These are phyloP conservation scores for Sporothrix pseudoabietina DNA, from an alignment of 2,329 filamentous ascomycete species.

Conservation along the genomic window DNA sequence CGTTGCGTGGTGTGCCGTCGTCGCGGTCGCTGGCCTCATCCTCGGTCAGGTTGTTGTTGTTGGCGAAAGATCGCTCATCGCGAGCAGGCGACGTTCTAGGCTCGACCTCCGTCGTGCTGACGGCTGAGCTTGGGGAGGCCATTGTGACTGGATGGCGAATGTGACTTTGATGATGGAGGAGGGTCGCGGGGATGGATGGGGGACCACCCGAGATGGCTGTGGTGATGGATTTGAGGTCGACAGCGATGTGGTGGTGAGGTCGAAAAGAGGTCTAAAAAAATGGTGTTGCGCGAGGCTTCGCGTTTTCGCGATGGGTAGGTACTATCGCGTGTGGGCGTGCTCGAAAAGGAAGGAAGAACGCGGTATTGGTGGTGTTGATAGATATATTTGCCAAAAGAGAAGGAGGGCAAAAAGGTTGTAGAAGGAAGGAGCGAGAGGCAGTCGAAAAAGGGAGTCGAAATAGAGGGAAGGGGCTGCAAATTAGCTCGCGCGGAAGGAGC, in stretches of 20 bases:
- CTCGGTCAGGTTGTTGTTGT: conserved; percentile 49
- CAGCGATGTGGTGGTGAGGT: conserved; percentile 2
- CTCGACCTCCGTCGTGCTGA: conserved; percentile 51
- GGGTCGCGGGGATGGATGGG: neutral
- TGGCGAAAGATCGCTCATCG: conserved; percentile 52
- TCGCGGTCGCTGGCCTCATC: conserved; percentile 47
- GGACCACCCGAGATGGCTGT: neutral
- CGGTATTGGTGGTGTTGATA: neutral
- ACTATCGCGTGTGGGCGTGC: neutral
- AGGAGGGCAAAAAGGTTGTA: neutral
- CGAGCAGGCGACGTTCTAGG: conserved; percentile 50
- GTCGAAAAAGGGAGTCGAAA: conserved; percentile 5
- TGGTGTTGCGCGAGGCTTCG: neutral
- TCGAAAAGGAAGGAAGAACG: conserved; percentile 14
- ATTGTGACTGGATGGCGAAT: conserved; percentile 26
- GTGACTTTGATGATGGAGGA: neutral
- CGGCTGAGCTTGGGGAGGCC: conserved; percentile 47
- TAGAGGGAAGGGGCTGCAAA: conserved; percentile 7
- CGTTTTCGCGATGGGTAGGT: neutral
- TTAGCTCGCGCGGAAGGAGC: conserved; percentile 24
- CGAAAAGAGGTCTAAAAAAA: neutral
- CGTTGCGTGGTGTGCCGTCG: conserved; percentile 44
- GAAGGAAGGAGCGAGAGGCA: conserved; percentile 12
- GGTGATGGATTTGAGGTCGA: conserved; percentile 14
- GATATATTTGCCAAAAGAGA: neutral